A percentile compares a stretch with the other conserved stretches of the same genome.
These are phyloP conservation scores for Sambucus nigra DNA, from an alignment of 129 eudicot genomes.

Conservation along the genomic window DNA sequence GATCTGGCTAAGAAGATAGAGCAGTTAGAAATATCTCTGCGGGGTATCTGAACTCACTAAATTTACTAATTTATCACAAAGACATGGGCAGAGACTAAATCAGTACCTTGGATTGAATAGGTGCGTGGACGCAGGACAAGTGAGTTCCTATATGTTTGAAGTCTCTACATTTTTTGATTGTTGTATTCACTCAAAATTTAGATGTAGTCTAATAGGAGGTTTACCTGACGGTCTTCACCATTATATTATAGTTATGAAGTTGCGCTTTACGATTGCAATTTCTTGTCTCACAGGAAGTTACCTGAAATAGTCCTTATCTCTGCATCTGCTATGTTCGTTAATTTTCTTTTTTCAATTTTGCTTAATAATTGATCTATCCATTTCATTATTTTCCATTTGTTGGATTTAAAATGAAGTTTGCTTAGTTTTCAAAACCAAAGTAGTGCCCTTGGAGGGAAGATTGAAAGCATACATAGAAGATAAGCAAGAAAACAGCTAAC, in stretches of 20 bases:
- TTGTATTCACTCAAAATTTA: not conserved
- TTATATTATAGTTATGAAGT: not conserved
- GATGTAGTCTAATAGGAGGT: not conserved
- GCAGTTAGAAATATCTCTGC: constrained; percentile 73
- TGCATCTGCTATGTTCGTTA: not conserved
- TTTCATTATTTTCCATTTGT: not conserved
- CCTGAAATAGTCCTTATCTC: not conserved
- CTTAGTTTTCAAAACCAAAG: not conserved
- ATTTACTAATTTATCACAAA: not conserved
- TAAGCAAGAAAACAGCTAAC: not conserved
- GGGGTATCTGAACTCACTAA: constrained; percentile 43
- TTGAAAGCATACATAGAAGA: not conserved
- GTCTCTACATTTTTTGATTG: not conserved
- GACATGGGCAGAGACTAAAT: not conserved
- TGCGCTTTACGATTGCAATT: not conserved
- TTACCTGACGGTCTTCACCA: not conserved
- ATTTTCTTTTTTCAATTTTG: not conserved
- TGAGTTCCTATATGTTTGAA: not conserved
- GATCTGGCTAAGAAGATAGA: constrained; percentile 84
- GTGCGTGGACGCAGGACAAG: not conserved
- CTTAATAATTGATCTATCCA: not conserved
- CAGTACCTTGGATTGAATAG: not conserved
- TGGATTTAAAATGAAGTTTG: not conserved
- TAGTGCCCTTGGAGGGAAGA: not conserved
- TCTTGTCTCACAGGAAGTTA: not conserved